Evolutionary conservation across 352 stramenopile species (phyloP).

Genomic region (Phytophthora capsici): DNA sequence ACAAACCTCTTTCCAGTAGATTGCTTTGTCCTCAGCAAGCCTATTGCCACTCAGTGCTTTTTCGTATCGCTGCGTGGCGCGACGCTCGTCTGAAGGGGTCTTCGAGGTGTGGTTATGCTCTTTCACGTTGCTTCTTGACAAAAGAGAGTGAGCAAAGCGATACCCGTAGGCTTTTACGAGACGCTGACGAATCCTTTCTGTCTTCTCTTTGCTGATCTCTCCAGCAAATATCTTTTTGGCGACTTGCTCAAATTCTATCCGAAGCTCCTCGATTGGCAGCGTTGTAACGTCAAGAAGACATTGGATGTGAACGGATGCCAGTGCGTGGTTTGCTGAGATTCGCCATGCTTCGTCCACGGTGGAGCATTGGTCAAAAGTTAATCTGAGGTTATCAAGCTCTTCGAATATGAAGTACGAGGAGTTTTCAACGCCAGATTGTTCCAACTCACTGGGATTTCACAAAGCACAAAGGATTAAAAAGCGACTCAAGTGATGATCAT

Average conservation of each 20-base stretch:
- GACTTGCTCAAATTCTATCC: slow-evolving; percentile 31
- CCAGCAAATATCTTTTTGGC: slow-evolving; percentile 27
- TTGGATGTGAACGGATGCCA: slow-evolving; percentile 47
- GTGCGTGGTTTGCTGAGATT: slow-evolving; percentile 52
- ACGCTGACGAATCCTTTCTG: slow-evolving; percentile 33
- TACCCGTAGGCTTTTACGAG: slow-evolving; percentile 58
- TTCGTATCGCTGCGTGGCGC: slow-evolving; percentile 41
- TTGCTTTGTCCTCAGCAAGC: slow-evolving; percentile 53
- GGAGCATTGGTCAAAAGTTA: slow-evolving; percentile 28
- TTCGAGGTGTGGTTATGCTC: slow-evolving; percentile 31
- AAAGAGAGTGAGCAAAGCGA: slow-evolving; percentile 52
- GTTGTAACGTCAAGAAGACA: slow-evolving; percentile 4
- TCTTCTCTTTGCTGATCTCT: slow-evolving; percentile 22
- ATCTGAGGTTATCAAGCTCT: background rate
- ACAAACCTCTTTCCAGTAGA: slow-evolving; percentile 75
- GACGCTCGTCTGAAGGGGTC: slow-evolving; percentile 41
- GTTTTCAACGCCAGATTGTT: slow-evolving; percentile 5
- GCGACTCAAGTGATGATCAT: background rate
- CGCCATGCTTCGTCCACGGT: slow-evolving; percentile 56
- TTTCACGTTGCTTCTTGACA: slow-evolving; percentile 55
- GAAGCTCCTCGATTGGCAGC: background rate
- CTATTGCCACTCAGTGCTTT: slow-evolving; percentile 41
- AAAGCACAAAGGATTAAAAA: background rate
- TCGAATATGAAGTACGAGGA: slow-evolving; percentile 1
- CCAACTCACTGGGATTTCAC: slow-evolving; percentile 16